Evolutionary conservation across 768 basidiomycete genomes (phyloP).

Genomic region (Lyophyllum decastes): DNA sequence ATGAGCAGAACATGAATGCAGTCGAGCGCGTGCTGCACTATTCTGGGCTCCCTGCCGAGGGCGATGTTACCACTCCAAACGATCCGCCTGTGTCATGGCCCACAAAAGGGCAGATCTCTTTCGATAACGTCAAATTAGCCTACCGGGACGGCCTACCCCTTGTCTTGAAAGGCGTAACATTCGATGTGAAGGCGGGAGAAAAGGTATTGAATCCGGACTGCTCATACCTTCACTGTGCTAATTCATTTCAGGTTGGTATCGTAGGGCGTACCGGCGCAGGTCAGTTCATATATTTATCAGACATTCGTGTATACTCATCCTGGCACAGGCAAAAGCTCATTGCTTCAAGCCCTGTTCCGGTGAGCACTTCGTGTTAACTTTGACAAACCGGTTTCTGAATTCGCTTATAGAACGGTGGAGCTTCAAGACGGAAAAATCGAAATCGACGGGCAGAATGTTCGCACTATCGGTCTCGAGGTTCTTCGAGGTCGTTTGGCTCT

Average conservation of each 20-base stretch:
- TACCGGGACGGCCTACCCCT: slow-evolving; percentile 70
- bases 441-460: slow-evolving; percentile 58
- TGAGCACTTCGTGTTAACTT: slow-evolving; percentile 15
- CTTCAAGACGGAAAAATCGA: slow-evolving; percentile 55
- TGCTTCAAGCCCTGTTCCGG: slow-evolving; percentile 60
- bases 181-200: slow-evolving; percentile 59
- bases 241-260: slow-evolving; percentile 43
- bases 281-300: slow-evolving; percentile 8
- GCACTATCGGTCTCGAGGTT: slow-evolving; percentile 52
- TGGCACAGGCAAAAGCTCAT: slow-evolving; percentile 50
- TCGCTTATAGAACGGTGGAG: slow-evolving; percentile 67
- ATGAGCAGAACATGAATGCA: slow-evolving; percentile 73
- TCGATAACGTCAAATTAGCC: slow-evolving; percentile 53
- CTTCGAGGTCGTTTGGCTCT: slow-evolving; percentile 58
- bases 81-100: slow-evolving; percentile 56
- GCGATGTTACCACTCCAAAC: slow-evolving; percentile 35
- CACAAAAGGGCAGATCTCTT: slow-evolving; percentile 52
- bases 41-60: slow-evolving; percentile 60
- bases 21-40: slow-evolving; percentile 73
- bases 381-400: too few relatives aligned
- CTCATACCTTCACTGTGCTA: too few relatives aligned
- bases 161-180: slow-evolving; percentile 61
- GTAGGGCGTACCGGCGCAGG: slow-evolving; percentile 51
- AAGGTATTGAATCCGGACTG: too few relatives aligned
- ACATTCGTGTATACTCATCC: not conserved